Percentiles rank a stretch among this genome's conserved stretches.
These are phyloP conservation scores for Aspergillus terreus DNA, from an alignment of 2,329 filamentous ascomycete genomes.

Conservation along the genomic window DNA sequence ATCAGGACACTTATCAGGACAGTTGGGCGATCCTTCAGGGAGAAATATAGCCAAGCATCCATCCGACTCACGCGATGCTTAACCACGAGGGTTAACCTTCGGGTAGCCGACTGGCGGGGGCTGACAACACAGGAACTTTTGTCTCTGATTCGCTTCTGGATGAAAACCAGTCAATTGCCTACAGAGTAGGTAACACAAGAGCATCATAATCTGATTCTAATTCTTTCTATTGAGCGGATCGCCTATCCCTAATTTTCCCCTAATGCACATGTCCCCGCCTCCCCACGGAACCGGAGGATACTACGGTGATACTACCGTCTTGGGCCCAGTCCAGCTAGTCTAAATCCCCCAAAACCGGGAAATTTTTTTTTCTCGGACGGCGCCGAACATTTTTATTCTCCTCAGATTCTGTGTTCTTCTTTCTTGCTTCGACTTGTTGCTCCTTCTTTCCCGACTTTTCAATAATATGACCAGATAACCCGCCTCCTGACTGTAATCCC, in stretches of 20 bases:
- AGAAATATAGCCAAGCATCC: too few relatives aligned
- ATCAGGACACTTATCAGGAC: too few relatives aligned
- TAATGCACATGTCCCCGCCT: too few relatives aligned
- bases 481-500: background rate
- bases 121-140: background rate
- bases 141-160: background rate
- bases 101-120: too few relatives aligned
- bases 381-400: background rate
- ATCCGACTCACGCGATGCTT: too few relatives aligned
- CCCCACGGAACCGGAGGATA: background rate
- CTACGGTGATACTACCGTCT: background rate
- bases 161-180: background rate
- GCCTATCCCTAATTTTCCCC: too few relatives aligned
- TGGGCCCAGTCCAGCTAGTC: background rate
- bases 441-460: background rate
- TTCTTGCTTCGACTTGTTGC: background rate
- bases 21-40: too few relatives aligned
- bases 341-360: background rate
- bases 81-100: too few relatives aligned
- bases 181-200: too few relatives aligned
- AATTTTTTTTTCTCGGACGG: conserved; percentile 2
- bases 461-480: background rate
- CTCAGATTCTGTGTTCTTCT: background rate
- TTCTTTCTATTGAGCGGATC: too few relatives aligned
- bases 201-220: too few relatives aligned